phyloP scores from a whole-genome alignment of 2,329 filamentous ascomycete genomes.

The Tolypocladium capitatum region DNA sequence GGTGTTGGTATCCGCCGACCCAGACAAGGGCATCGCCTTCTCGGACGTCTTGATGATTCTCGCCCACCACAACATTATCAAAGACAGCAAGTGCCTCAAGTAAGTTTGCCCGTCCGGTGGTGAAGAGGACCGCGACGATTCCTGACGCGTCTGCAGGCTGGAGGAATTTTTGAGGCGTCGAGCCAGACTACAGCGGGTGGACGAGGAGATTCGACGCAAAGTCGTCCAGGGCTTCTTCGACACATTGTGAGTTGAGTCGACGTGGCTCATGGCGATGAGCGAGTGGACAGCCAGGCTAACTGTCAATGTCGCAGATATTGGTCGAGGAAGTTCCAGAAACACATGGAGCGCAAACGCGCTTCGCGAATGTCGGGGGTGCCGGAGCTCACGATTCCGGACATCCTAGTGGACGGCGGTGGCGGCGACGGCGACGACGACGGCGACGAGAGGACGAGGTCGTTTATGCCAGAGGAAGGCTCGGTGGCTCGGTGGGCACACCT shows the following conservation, averaged over 20 bases:
- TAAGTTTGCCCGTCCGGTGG: constrained; percentile 24
- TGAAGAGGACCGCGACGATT: not conserved
- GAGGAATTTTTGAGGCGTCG: constrained; percentile 90
- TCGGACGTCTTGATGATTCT: constrained; percentile 87
- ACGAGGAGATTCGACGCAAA: constrained; percentile 84
- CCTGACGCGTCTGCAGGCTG: constrained; percentile 36
- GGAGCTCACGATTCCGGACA: constrained; percentile 74
- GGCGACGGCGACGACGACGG: constrained; percentile 24
- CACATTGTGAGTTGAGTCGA: constrained; percentile 47
- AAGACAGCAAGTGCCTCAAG: constrained; percentile 87
- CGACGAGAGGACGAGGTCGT: constrained; percentile 27
- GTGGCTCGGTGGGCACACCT: constrained; percentile 6
- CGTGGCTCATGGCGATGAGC: not conserved
- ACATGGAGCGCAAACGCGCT: constrained; percentile 57
- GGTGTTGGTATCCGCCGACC: constrained; percentile 84
- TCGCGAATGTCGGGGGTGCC: constrained; percentile 69
- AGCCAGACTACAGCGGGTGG: constrained; percentile 80
- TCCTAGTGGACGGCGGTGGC: constrained; percentile 72
- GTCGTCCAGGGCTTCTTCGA: constrained; percentile 93
- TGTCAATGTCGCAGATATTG: constrained; percentile 46
- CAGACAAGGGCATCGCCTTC: constrained; percentile 80
- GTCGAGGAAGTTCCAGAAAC: constrained; percentile 67
- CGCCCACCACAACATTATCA: constrained; percentile 97
- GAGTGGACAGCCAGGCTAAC: not conserved
- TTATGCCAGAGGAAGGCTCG: constrained; percentile 7